These are phyloP conservation scores for Erythrophleum fordii DNA, from an alignment of 306 rosid species.

Conservation along the genomic window DNA sequence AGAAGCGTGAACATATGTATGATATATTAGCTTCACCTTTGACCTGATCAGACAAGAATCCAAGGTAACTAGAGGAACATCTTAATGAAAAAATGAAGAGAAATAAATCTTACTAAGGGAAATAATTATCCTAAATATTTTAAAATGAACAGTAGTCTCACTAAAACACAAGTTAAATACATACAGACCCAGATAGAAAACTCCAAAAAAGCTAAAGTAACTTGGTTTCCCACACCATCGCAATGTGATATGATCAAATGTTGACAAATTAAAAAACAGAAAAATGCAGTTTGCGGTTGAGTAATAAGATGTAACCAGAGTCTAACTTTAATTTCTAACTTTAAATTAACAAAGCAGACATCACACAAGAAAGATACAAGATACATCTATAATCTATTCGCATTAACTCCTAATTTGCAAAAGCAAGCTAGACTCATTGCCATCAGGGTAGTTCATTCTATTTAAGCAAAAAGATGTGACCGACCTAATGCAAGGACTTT, in stretches of 20 bases:
- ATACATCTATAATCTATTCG: background rate
- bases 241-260: background rate
- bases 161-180: slow-evolving; percentile 22
- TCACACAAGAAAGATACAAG: background rate
- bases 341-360: background rate
- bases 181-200: slow-evolving; percentile 11
- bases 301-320: no score
- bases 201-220: background rate
- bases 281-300: background rate
- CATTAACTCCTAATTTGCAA: background rate
- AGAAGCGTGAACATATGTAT: slow-evolving; percentile 93
- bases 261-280: background rate
- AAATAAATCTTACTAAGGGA: background rate
- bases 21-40: slow-evolving; percentile 93
- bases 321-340: background rate
- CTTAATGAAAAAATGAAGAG: slow-evolving; percentile 4
- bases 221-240: background rate
- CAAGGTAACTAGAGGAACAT: slow-evolving; percentile 35
- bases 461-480: background rate
- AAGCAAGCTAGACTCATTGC: background rate
- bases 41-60: slow-evolving; percentile 56
- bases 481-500: background rate
- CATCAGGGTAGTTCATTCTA: background rate
- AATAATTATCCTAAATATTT: slow-evolving; percentile 1
- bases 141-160: slow-evolving; percentile 9